Base-by-base conservation (phyloP, 306 rosid genomes). In the Vigna reflexopilosa region DNA sequence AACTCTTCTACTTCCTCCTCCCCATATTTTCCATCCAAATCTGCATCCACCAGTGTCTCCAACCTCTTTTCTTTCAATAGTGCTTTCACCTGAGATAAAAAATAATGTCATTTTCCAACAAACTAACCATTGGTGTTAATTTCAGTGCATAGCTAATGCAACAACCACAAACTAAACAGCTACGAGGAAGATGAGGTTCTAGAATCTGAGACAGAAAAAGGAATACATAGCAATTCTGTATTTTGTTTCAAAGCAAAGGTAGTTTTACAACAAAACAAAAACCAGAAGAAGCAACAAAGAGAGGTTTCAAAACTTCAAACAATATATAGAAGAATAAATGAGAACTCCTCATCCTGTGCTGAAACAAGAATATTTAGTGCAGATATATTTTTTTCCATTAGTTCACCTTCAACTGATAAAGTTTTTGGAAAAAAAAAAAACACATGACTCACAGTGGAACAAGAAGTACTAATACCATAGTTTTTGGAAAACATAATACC, bases 1-100 rank as follows among this genome's bases (percentile, higher is more conserved):
- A 92, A 77, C 83, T 95, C 83, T 86, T 95, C 93, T 40, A 91
- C 93, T 81, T 92, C 89, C 0, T 55, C 79, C 0, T 82, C 87
- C 0, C 55, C 42, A 81, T 91, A 95, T 11, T 92, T n/a, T 9
- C 97, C 96, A 17, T 63, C 67, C 76, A 95, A 85, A 66, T 95
- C 90, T 12, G 84, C 77, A 84, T 95, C 98, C 0, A 95, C 96
- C 61, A 95, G 77, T 20, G 87, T 86, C 77, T 92, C 93, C 87
- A 89, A 77, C 83, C 50, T 88, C 77, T 88, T 91, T 78, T 95
- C 93, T 74, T 88, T 86, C 63, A 91, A 71, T 36, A 89, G 90
- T 66, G 91, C 92, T 87, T 95, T 93, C 74, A 92, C 98, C 98
- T 94, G 82, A 49, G 76, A 55, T 45, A 67, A 78, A 26, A 44